Evolutionary conservation across 768 basidiomycete genomes (phyloP).

Genomic region (Termitomyces titanicus): DNA sequence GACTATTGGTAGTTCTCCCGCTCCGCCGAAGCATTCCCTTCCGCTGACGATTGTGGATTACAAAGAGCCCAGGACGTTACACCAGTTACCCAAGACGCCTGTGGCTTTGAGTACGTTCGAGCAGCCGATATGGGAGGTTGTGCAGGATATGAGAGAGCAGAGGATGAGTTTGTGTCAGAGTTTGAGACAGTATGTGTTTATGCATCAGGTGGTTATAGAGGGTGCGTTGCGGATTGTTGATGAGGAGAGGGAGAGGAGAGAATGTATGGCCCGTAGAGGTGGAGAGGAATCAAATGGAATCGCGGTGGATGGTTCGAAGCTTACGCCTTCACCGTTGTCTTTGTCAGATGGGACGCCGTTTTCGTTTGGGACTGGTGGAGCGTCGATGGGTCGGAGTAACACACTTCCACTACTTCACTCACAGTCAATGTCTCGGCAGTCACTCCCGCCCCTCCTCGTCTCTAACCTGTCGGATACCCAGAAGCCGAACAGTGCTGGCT

Average conservation of each 20-base stretch:
- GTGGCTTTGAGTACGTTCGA: slow-evolving; percentile 56
- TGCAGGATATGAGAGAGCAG: slow-evolving; percentile 95
- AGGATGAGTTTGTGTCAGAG: slow-evolving; percentile 97
- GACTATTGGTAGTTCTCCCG: not conserved
- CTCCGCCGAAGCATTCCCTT: not conserved
- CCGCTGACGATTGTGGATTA: slow-evolving; percentile 43
- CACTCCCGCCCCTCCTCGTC: not conserved
- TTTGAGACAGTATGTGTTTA: slow-evolving; percentile 91
- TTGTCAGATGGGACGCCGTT: not conserved
- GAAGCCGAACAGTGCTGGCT: slow-evolving; percentile 1
- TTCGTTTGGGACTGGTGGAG: not conserved
- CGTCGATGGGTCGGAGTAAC: not conserved
- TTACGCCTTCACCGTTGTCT: not conserved
- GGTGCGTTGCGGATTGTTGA: slow-evolving; percentile 76
- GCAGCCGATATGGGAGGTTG: slow-evolving; percentile 76
- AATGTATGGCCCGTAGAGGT: slow-evolving; percentile 11
- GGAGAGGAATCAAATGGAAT: slow-evolving; percentile 11
- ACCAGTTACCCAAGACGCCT: slow-evolving; percentile 46
- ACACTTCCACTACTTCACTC: slow-evolving; percentile 3
- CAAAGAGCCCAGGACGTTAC: slow-evolving; percentile 58
- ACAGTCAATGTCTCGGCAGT: not conserved
- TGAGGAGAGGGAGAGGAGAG: slow-evolving; percentile 38
- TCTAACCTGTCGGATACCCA: not conserved
- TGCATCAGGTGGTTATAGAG: slow-evolving; percentile 82
- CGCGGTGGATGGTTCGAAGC: not conserved